Evolutionary conservation across 805 yeast species (phyloP), one percentile per base, ranked within the genome.

Genomic region (Priceomyces haplophilus): DNA sequence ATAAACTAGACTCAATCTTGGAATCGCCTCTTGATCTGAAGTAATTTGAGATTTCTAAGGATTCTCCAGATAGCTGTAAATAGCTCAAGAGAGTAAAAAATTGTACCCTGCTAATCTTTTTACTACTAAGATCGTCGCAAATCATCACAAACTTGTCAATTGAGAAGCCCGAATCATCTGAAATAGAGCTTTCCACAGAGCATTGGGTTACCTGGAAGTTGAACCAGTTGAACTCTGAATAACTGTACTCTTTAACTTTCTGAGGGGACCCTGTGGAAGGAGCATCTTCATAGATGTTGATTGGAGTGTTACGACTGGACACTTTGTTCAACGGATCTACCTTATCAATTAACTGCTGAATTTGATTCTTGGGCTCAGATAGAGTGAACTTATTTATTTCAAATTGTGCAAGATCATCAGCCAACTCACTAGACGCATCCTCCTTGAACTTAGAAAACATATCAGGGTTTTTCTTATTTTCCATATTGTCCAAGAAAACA

Each of bases 271-370:
- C 64, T 4, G 62, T 51, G 11, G 51, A 45, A 12, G 29, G 29
- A 21, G 45, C 42, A 47, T 72, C 78, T 37, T 70, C 70, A 40
- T 55, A 72, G n/a, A 72, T 72, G 8, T 56, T 41, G 16, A 72
- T 69, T 3, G 68, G 65, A 39, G 62, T 62, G 36, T 57, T 63
- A 35, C 54, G 57, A 34, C 52, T 61, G 2, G 74, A 59, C 11
- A 69, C 54, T 3, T 60, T 53, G 36, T 52, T 59, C 20, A 73
- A 56, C 2, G 78, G 78, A 47, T 73, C 77, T 0, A 69, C 56
- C 43, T 58, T 70, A 30, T 66, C 73, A 19, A 73, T 62, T 23
- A 69, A 54, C 2, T 51, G 41, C 42, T 70, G 69, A 7, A 71
- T 56, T 3, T 59, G 51, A 31, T 50, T 61, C 34, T 40, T 44